Evolutionary conservation across 805 yeast species (phyloP), one percentile per base, ranked within the genome.

Genomic region (Monosporozyma siamensis): DNA sequence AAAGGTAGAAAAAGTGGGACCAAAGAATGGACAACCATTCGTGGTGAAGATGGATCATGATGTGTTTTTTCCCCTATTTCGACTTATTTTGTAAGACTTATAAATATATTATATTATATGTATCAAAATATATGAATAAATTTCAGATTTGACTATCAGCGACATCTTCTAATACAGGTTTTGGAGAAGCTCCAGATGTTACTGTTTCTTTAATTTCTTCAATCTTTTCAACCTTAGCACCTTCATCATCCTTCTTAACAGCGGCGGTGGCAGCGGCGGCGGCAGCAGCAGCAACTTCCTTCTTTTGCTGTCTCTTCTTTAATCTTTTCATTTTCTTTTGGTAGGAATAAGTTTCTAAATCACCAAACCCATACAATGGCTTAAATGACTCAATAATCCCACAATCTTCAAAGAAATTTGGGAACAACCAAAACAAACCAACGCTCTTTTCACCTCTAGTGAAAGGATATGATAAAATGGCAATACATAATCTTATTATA

Each of bases 351-450:
- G 59, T 55, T 12, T 61, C 61, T 21, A 49, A 52, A 29, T 72
- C 82, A 50, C 81, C 86, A 84, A 88, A 88, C 3, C 79, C 92
- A 58, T 83, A 92, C n/a, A 81, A 51, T 4, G 98, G 98, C 50
- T 72, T 72, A 69, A 92, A 92, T 69, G 95, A 83, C 45, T 90
- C 97, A 46, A 90, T 58, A 49, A 92, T 82, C 20, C 97, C 95
- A 54, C 94, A 89, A 58, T 92, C 98, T 48, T 81, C 98, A 65
- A 89, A 92, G 58, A 92, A 70, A 59, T 90, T 90, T 44, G 98
- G 98, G 72, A 87, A 90, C 38, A 92, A 61, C 98, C 98, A 92
- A 59, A 92, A 72, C n/a, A 95, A 95, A 34, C 78, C 77, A 15
- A 29, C 32, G 17, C 32, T 29, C 8, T 29, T 29, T 8, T 29